Percentiles rank a stretch among this genome's conserved stretches.
phyloP scores from a whole-genome alignment of 139 green algal genomes.

The Haematococcus sp. region DNA sequence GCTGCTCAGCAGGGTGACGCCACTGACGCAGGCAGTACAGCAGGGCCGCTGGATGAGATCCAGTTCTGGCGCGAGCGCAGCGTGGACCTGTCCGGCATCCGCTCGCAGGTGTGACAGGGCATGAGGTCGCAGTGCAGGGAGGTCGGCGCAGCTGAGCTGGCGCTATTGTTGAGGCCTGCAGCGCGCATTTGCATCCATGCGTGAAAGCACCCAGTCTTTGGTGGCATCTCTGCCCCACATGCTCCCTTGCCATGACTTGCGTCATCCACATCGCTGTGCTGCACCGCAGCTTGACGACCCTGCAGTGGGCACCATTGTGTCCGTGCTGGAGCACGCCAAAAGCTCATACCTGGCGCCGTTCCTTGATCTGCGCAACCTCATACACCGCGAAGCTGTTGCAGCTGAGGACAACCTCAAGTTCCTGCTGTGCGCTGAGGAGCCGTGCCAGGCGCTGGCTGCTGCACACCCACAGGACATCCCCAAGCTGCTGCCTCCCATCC shows the following conservation, averaged over 20 bases:
- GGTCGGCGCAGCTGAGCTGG: no score
- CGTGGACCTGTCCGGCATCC: conserved; percentile 73
- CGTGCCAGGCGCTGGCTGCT: conserved; percentile 56
- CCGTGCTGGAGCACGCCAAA: conserved; percentile 68
- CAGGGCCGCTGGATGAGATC: conserved; percentile 78
- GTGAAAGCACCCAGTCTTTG: no score
- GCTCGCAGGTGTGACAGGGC: conserved; percentile 5
- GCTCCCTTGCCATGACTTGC: no score
- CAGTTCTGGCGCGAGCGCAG: conserved; percentile 80
- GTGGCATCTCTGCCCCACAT: no score
- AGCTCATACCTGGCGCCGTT: conserved; percentile 77
- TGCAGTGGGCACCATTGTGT: conserved; percentile 49
- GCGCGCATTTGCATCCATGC: no score
- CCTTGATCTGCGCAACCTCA: conserved; percentile 66
- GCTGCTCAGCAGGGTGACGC: conserved; percentile 50
- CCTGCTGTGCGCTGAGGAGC: conserved; percentile 71
- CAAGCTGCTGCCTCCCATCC: conserved; percentile 63
- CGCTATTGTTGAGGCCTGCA: no score
- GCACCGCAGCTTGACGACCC: conserved; percentile 63
- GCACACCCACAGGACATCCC: conserved; percentile 62
- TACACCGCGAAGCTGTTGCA: conserved; percentile 72
- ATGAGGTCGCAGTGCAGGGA: background rate
- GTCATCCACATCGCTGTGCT: no score
- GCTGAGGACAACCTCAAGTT: conserved; percentile 86
- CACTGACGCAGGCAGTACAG: background rate